Percentiles rank a stretch among this genome's conserved stretches.
These are phyloP conservation scores for Diddensiella caesifluorescens DNA, from an alignment of 805 yeast genomes.

Conservation along the genomic window DNA sequence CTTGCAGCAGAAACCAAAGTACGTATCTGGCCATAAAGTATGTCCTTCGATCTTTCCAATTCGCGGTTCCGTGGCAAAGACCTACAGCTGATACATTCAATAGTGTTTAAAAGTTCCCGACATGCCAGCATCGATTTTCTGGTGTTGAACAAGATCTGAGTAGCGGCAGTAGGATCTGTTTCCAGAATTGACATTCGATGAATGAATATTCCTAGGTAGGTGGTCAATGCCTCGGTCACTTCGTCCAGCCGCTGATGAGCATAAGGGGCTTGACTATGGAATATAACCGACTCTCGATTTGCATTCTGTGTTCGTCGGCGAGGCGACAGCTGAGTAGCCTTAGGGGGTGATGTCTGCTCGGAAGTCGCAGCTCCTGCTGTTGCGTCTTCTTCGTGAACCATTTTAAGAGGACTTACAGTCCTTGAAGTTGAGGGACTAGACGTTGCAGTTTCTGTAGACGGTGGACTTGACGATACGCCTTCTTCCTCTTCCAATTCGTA, in stretches of 20 bases:
- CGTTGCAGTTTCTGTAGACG: conserved; percentile 1
- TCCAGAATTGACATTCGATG: conserved; percentile 26
- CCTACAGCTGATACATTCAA: conserved; percentile 29
- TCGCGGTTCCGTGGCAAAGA: conserved; percentile 27
- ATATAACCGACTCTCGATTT: conserved; percentile 24
- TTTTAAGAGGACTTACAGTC: not conserved
- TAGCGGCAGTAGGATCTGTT: conserved; percentile 29
- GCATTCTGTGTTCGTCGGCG: conserved; percentile 2
- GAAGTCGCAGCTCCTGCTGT: not conserved
- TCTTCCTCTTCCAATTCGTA: conserved; percentile 11
- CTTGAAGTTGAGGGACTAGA: not conserved
- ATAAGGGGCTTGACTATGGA: conserved; percentile 24
- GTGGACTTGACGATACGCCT: conserved; percentile 1
- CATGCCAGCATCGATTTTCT: conserved; percentile 37
- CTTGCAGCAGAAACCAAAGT: conserved; percentile 35
- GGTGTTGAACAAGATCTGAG: conserved; percentile 32
- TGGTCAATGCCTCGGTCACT: conserved; percentile 31
- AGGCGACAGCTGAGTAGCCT: not conserved
- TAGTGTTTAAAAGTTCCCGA: conserved; percentile 35
- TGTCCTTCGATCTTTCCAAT: conserved; percentile 32
- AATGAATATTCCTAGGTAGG: conserved; percentile 32
- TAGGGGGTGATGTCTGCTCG: not conserved
- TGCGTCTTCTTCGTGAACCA: not conserved
- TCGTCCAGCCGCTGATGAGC: conserved; percentile 34
- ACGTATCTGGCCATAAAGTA: conserved; percentile 31